Evolutionary conservation across 345 rosid species (phyloP), one percentile per base, ranked within the genome.

Genomic region (Cardamine chenopodiifolia): DNA sequence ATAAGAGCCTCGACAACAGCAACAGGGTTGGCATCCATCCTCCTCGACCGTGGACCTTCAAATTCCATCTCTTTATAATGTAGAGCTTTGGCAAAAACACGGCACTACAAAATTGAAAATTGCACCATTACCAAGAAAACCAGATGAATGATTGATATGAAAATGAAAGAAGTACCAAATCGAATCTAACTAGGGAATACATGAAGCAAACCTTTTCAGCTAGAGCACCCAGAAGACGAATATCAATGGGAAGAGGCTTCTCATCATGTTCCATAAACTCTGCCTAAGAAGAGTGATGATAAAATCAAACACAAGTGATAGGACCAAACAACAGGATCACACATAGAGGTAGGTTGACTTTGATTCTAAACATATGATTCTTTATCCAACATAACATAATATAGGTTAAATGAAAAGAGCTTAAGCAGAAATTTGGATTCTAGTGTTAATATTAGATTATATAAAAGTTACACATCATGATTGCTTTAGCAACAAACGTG

Each of bases 191-290:
- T 62, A 73, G 56, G 66, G 63, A 66, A 37, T 63, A 11, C 55
- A 68, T 71, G 57, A 64, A 7, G 50, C 76, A 77, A 53, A 95
- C 99, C 97, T 95, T 95, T 79, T 95, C 99, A 61, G 99, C 99
- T 74, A 95, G 96, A 70, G 99, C 99, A 54, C 96, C 98, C 81
- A 95, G 98, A 26, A 95, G 92, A 73, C 99, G 93, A 64, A 95
- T 95, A 80, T 95, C 99, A 70, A 95, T 95, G 58, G 99, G 99
- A 78, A 95, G 98, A 80, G 89, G 97, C 75, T 88, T 95, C 83
- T 95, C 99, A 75, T 90, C 99, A 80, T 88, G 98, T 73, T 95
- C 99, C 99, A 95, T 95, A 85, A 95, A 92, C 85, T 95, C 99
- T 23, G 99, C 99, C 99, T 95, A 83, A 74, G 82, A 81, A 62